These are phyloP conservation scores for Tetrahymena malaccensis DNA, from an alignment of 73 alveolate species.

Conservation along the genomic window DNA sequence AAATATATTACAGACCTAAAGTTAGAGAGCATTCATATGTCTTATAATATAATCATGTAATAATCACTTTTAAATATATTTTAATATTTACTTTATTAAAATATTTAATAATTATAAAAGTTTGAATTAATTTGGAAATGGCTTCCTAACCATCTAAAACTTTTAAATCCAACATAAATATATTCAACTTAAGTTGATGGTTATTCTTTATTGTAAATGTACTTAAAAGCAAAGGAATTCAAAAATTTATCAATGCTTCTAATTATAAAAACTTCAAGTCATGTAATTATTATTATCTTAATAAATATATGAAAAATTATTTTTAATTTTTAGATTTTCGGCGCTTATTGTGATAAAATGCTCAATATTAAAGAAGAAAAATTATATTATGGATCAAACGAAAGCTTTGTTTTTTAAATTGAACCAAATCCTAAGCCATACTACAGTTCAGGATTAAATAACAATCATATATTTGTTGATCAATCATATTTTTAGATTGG, in stretches of 20 bases:
- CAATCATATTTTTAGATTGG: background rate
- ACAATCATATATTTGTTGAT: background rate
- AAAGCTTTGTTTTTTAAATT: background rate
- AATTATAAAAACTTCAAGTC: background rate
- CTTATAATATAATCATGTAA: background rate
- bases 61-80: background rate
- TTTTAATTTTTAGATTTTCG: background rate
- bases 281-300: background rate
- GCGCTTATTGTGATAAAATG: background rate
- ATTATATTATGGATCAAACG: background rate
- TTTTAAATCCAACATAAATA: background rate
- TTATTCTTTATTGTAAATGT: background rate
- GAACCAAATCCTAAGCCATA: background rate
- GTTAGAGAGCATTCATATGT: background rate
- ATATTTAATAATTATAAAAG: too few relatives aligned
- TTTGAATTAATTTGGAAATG: background rate
- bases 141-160: background rate
- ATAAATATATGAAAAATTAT: background rate
- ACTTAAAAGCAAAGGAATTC: background rate
- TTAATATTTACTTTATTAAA: too few relatives aligned
- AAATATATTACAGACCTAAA: background rate
- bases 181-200: background rate
- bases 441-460: background rate
- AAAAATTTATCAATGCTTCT: background rate
- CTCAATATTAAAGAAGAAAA: background rate